A percentile compares a stretch with the other conserved stretches of the same genome.
Evolutionary conservation across 805 yeast species (phyloP).

Genomic region (Wickerhamiella kazuoi): DNA sequence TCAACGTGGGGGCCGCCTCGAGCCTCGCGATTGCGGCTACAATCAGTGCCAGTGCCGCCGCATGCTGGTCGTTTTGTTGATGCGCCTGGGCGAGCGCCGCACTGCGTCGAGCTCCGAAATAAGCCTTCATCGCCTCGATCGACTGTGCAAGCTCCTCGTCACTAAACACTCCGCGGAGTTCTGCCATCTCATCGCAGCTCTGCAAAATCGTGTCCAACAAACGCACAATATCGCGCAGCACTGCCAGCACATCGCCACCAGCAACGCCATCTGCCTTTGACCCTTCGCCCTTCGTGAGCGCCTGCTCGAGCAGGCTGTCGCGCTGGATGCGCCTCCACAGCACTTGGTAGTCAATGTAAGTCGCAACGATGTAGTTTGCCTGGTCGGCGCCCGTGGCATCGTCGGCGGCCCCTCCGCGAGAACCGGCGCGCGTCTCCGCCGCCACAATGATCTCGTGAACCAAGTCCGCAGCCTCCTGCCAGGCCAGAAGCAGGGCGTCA

Average conservation of each 20-base stretch:
- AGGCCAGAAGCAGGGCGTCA: conserved; percentile 39
- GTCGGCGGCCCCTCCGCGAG: no score
- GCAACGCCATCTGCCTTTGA: no score
- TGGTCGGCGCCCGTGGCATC: conserved; percentile 35
- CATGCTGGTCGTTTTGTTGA: conserved; percentile 18
- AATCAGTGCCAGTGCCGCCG: conserved; percentile 19
- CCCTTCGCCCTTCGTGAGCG: background rate
- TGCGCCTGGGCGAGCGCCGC: conserved; percentile 26
- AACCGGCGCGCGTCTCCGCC: conserved; percentile 13
- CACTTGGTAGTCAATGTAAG: conserved; percentile 56
- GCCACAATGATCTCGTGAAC: conserved; percentile 41
- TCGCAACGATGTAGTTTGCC: conserved; percentile 55
- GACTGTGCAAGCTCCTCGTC: conserved; percentile 51
- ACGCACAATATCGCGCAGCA: conserved; percentile 26
- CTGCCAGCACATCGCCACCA: conserved; percentile 6
- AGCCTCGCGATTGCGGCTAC: conserved; percentile 8
- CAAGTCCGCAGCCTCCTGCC: conserved; percentile 51
- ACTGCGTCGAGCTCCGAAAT: conserved; percentile 30
- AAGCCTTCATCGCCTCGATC: conserved; percentile 32
- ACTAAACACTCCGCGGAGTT: conserved; percentile 82
- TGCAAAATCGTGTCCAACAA: conserved; percentile 34
- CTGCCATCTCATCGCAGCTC: conserved; percentile 43
- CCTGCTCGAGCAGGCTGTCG: conserved; percentile 28
- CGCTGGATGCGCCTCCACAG: conserved; percentile 53
- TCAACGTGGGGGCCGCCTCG: conserved; percentile 10